Conservation (phyloP, 2,329 filamentous ascomycete species). For the Penicillium sp. region DNA sequence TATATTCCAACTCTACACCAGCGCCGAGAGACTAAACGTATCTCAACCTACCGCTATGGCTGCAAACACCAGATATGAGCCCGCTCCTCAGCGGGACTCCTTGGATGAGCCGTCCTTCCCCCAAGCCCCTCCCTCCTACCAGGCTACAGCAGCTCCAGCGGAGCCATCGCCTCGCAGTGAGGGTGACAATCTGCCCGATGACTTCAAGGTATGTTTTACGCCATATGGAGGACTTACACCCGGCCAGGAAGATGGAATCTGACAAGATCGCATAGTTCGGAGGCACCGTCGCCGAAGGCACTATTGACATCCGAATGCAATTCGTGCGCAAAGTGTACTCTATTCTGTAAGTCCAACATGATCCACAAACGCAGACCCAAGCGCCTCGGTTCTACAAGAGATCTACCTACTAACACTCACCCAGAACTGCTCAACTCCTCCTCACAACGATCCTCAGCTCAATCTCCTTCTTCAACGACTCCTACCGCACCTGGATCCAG, state of each 20-base stretch:
- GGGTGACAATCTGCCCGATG: conserved; percentile 89
- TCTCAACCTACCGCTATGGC: conserved; percentile 53
- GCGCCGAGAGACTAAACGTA: not conserved
- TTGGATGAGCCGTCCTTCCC: conserved; percentile 69
- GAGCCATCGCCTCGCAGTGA: conserved; percentile 65
- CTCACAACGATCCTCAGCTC: conserved; percentile 76
- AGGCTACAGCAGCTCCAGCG: conserved; percentile 55
- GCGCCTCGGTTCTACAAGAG: too few relatives aligned
- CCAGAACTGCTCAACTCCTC: conserved; percentile 82
- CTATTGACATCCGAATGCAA: conserved; percentile 92
- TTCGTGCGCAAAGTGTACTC: conserved; percentile 97
- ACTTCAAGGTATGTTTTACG: conserved; percentile 72
- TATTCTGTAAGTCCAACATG: conserved; percentile 62
- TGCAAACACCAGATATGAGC: conserved; percentile 75
- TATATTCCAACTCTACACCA: not conserved
- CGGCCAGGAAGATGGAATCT: conserved; percentile 4
- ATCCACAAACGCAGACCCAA: not conserved
- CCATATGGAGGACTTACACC: rapidly evolving
- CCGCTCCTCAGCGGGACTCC: conserved; percentile 81
- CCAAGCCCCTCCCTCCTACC: conserved; percentile 81
- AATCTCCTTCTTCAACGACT: conserved; percentile 76
- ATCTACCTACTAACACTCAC: not conserved
- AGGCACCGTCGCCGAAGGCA: conserved; percentile 87
- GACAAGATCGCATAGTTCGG: conserved; percentile 63
- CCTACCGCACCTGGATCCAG: conserved; percentile 86